These are phyloP conservation scores for Phyllosticta citriasiana DNA, from an alignment of 2,329 filamentous ascomycete species.

Conservation along the genomic window DNA sequence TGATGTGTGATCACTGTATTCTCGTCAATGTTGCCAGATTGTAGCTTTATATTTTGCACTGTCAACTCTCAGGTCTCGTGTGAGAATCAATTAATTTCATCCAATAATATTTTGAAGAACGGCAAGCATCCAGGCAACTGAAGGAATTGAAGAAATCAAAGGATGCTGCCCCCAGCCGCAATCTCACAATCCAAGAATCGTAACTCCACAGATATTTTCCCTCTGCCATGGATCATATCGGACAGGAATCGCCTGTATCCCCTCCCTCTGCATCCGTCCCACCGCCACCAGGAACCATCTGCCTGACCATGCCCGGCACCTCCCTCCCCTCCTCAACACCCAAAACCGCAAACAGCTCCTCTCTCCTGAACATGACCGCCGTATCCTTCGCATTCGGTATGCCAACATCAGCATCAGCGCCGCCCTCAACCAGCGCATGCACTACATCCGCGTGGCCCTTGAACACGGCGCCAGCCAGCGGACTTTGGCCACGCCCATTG, in stretches of 20 bases:
- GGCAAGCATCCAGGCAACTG: too few species aligned
- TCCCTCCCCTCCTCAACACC: constrained; percentile 19
- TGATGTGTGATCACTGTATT: too few species aligned
- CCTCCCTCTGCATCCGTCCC: neutral
- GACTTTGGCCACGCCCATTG: constrained; percentile 59
- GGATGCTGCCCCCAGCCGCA: too few species aligned
- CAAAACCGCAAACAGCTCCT: constrained; percentile 24
- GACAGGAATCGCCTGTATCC: neutral
- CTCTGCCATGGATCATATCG: neutral
- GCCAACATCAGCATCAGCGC: constrained; percentile 31
- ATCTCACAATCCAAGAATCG: neutral
- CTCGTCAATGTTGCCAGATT: too few species aligned
- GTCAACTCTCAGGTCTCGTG: too few species aligned
- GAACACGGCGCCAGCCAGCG: constrained; percentile 62
- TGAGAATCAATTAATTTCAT: too few species aligned
- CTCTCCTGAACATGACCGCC: constrained; percentile 37
- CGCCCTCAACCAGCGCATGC: constrained; percentile 36
- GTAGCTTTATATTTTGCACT: too few species aligned
- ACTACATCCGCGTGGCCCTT: constrained; percentile 59
- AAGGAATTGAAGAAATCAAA: too few species aligned
- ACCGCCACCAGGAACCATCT: neutral
- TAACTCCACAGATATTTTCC: neutral
- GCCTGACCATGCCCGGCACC: constrained; percentile 4
- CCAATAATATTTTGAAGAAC: too few species aligned
- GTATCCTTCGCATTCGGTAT: constrained; percentile 38